phyloP scores from a whole-genome alignment of 495 filamentous ascomycete genomes.

The Rostrohypoxylon terebratum region DNA sequence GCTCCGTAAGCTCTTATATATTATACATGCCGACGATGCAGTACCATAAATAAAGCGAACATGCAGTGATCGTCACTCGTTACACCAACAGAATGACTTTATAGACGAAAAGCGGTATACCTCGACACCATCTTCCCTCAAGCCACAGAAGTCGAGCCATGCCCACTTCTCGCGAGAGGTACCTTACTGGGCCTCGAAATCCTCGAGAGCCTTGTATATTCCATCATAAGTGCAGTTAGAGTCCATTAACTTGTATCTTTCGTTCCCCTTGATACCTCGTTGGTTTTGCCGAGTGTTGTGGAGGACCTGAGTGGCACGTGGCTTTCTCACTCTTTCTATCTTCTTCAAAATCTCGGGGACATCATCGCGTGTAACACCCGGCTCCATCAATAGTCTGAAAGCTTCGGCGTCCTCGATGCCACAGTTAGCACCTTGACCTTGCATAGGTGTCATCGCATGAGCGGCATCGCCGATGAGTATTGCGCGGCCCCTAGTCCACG shows the following conservation, averaged over 20 bases:
- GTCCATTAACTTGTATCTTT: slow-evolving; percentile 34
- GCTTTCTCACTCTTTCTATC: slow-evolving; percentile 29
- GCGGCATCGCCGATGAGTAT: slow-evolving; percentile 60
- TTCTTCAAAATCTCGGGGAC: slow-evolving; percentile 30
- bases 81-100: background rate
- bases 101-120: background rate
- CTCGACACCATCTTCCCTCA: background rate
- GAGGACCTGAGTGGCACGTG: slow-evolving; percentile 25
- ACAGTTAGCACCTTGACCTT: slow-evolving; percentile 54
- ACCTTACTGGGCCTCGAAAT: slow-evolving; percentile 4
- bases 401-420: slow-evolving; percentile 56
- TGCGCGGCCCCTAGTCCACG: slow-evolving; percentile 51
- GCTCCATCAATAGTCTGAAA: slow-evolving; percentile 40
- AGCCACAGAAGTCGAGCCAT: background rate
- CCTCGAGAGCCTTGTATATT: slow-evolving; percentile 32
- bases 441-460: slow-evolving; percentile 56
- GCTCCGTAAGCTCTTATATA: slow-evolving; percentile 21
- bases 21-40: background rate
- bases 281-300: slow-evolving; percentile 31
- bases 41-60: background rate
- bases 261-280: slow-evolving; percentile 22
- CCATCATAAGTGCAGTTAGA: slow-evolving; percentile 39
- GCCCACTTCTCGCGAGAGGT: background rate
- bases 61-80: slow-evolving; percentile 21
- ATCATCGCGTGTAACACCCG: slow-evolving; percentile 32